A percentile compares a stretch with the other conserved stretches of the same genome.
phyloP scores from a whole-genome alignment of 192 early-diverging fungal species.

The Cladochytrium replicatum region DNA sequence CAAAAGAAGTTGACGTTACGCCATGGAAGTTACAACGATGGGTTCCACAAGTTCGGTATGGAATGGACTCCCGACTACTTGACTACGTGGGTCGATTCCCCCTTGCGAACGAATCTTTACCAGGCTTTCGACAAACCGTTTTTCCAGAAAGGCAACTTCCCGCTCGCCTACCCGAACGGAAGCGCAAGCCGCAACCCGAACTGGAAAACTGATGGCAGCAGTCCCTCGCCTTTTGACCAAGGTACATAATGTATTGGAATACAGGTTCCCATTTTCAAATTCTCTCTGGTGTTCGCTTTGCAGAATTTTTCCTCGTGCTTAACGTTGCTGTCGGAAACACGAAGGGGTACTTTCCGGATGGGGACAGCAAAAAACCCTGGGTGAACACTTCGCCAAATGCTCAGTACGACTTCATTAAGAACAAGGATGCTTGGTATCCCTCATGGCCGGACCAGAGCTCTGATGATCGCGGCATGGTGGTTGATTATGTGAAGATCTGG shows the following conservation, averaged over 20 bases:
- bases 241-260: slow-evolving; percentile 33
- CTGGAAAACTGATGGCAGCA: not conserved
- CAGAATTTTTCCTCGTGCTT: slow-evolving; percentile 22
- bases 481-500: not conserved
- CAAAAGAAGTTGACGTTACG: slow-evolving; percentile 2
- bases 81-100: slow-evolving; percentile 35
- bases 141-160: slow-evolving; percentile 29
- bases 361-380: slow-evolving; percentile 34
- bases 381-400: slow-evolving; percentile 32
- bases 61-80: slow-evolving; percentile 35
- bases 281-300: slow-evolving; percentile 6
- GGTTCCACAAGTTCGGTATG: slow-evolving; percentile 26
- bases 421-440: slow-evolving; percentile 33
- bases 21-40: slow-evolving; percentile 23
- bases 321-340: slow-evolving; percentile 45
- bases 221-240: slow-evolving; percentile 40
- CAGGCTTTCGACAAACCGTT: slow-evolving; percentile 36
- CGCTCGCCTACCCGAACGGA: not conserved
- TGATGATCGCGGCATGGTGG: not conserved
- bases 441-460: slow-evolving; percentile 28
- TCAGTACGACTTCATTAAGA: slow-evolving; percentile 28
- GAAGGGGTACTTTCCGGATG: slow-evolving; percentile 42
- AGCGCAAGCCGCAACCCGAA: not conserved
- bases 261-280: too few species aligned
- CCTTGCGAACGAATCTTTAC: slow-evolving; percentile 17